Evolutionary conservation across 176 grass and related monocot species (phyloP).

Genomic region (Avena eriantha): DNA sequence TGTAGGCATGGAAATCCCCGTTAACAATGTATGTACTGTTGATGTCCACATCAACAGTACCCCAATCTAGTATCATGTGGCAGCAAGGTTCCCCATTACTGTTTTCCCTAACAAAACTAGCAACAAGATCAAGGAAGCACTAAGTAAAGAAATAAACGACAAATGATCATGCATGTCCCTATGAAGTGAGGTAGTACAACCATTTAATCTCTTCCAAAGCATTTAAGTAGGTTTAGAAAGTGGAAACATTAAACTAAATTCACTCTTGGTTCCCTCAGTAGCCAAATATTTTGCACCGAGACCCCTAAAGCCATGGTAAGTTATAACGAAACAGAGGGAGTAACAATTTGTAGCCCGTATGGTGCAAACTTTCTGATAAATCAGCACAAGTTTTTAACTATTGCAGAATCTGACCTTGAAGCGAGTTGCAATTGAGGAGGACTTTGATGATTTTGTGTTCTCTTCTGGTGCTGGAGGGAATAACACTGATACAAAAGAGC

Average conservation of each 20-base stretch:
- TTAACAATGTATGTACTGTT: conserved; percentile 18
- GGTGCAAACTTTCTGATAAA: conserved; percentile 36
- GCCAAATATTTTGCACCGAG: not conserved
- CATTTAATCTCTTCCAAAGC: conserved; percentile 25
- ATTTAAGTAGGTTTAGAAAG: conserved; percentile 13
- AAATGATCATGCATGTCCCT: conserved; percentile 17
- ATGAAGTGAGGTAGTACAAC: not conserved
- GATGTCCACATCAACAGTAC: not conserved
- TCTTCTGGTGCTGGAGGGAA: conserved; percentile 81
- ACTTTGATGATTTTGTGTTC: conserved; percentile 96
- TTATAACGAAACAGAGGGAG: conserved; percentile 9
- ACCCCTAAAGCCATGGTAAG: not conserved
- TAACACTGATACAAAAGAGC: conserved; percentile 77
- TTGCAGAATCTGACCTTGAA: conserved; percentile 72
- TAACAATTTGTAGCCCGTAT: not conserved
- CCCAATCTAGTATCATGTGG: conserved; percentile 28
- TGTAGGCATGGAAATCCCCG: not conserved
- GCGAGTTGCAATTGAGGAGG: conserved; percentile 85
- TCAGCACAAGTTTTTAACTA: conserved; percentile 29
- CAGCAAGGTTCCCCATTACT: conserved; percentile 2
- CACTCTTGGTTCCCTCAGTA: conserved; percentile 9
- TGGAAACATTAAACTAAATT: not conserved
- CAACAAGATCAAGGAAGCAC: not conserved
- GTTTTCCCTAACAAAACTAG: conserved; percentile 28
- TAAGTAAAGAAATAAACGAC: not conserved